Conservation (phyloP, 2,329 filamentous ascomycete species). For the Monascus ruber region DNA sequence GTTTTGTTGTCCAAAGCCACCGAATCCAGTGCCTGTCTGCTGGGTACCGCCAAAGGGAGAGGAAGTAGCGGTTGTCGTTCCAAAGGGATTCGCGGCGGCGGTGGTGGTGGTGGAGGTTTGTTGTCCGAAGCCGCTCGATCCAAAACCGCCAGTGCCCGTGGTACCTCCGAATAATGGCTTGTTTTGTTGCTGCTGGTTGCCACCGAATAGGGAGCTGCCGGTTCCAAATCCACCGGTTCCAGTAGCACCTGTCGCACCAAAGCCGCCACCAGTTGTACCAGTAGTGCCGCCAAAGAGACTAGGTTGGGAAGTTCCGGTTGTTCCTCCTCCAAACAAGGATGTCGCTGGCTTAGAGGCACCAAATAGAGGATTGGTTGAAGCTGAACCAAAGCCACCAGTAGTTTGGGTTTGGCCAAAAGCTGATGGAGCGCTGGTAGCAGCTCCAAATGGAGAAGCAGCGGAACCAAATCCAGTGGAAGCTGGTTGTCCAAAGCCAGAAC, state of each 20-base stretch:
- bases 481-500: conserved; percentile 30
- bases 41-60: conserved; percentile 34
- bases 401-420: conserved; percentile 35
- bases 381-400: conserved; percentile 27
- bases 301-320: conserved; percentile 20
- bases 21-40: conserved; percentile 29
- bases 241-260: conserved; percentile 16
- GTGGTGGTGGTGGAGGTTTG: conserved; percentile 26
- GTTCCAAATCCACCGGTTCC: conserved; percentile 19
- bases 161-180: conserved; percentile 25
- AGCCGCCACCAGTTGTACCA: conserved; percentile 17
- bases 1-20: conserved; percentile 29
- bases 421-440: conserved; percentile 24
- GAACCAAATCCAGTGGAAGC: conserved; percentile 33
- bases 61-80: conserved; percentile 26
- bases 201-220: conserved; percentile 33
- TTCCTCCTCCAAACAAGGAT: conserved; percentile 24
- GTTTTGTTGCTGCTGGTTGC: conserved; percentile 24
- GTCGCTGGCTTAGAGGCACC: conserved; percentile 32
- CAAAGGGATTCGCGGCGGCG: conserved; percentile 29
- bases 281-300: conserved; percentile 32
- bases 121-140: conserved; percentile 24
- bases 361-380: conserved; percentile 30
- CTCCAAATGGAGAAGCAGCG: conserved; percentile 30
- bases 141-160: conserved; percentile 19